Base-by-base conservation (phyloP, 257 asterid species). In the Knoxia roxburghii region DNA sequence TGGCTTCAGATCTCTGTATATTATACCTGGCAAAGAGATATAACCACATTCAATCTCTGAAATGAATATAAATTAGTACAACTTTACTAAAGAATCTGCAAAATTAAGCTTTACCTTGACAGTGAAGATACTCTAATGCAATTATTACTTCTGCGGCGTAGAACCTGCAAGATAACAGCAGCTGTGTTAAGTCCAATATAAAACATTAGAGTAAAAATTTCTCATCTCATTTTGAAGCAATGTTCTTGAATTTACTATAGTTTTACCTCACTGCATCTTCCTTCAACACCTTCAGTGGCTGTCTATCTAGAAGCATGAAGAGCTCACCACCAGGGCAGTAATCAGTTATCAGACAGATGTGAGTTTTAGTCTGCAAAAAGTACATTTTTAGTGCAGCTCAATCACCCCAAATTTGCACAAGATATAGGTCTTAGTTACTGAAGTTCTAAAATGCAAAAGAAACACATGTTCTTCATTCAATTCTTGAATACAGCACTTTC, bases 51-150 rank as follows among this genome's bases (percentile, higher is more conserved):
- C 50, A n/a, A 56, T 18, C 64, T 5, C 27, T 32, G 67, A 75
- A 70, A n/a, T 76, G 37, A 45, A 72, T 49, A 8, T 33, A 29
- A 30, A 30, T n/a, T 29, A 56, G 2, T 20, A 48, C 24, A 48
- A 54, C 33, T 27, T 55, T 6, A 27, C 17, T n/a, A 2, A 51
- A 40, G 54, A 62, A 37, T 37, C 21, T 4, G 6, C 29, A 17
- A 48, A 48, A 50, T 61, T 57, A 50, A 63, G 56, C 29, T 56
- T 54, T 82, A 90, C 97, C 99, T 90, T 88, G 97, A 70, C 96
- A 94, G 77, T 94, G 99, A 81, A 94, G 99, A 78, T 94, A 94
- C 84, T 94, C 99, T 51, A 94, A 82, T 21, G 99, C 99, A 67
- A 93, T 88, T 41, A 94, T 61, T 35, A 94, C 97, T 81, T 94